Percentiles rank a stretch among this genome's conserved stretches.
phyloP scores from a whole-genome alignment of 208 protist genomes.

The Trypanosoma melophagium region DNA sequence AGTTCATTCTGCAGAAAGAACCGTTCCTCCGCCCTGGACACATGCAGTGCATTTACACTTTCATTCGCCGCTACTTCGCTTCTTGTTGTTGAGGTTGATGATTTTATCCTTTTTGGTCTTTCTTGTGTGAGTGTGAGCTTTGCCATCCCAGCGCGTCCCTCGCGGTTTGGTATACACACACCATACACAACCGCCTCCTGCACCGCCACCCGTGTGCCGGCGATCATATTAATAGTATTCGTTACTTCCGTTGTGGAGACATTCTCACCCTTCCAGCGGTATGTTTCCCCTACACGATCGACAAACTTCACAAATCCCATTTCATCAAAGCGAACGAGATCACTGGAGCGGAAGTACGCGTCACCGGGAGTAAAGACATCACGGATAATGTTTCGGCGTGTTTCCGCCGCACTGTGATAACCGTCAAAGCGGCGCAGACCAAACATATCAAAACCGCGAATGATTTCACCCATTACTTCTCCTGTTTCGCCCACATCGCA shows the following conservation, averaged over 20 bases:
- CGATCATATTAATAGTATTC: conserved; percentile 41
- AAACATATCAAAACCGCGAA: conserved; percentile 62
- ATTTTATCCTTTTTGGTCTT: background rate
- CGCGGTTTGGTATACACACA: conserved; percentile 40
- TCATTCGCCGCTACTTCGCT: background rate
- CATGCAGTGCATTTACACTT: background rate
- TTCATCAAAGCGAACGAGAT: conserved; percentile 52
- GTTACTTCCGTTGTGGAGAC: conserved; percentile 73
- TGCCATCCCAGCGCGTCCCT: conserved; percentile 72
- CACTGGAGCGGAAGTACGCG: conserved; percentile 68
- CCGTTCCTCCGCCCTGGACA: conserved; percentile 32
- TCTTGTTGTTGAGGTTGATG: background rate
- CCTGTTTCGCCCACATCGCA: conserved; percentile 43
- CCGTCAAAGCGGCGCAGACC: conserved; percentile 67
- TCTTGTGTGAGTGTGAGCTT: conserved; percentile 32
- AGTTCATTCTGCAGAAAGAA: conserved; percentile 51
- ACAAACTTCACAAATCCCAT: conserved; percentile 75
- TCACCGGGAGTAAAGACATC: conserved; percentile 53
- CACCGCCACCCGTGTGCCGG: conserved; percentile 33
- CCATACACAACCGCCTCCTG: conserved; percentile 72
- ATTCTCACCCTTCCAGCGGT: conserved; percentile 85
- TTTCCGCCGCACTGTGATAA: conserved; percentile 50
- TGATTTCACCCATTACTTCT: conserved; percentile 51
- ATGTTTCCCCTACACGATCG: conserved; percentile 80
- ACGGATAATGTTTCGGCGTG: conserved; percentile 42